phyloP scores from a whole-genome alignment of 2,329 filamentous ascomycete genomes.

The Clonostachys chloroleuca region DNA sequence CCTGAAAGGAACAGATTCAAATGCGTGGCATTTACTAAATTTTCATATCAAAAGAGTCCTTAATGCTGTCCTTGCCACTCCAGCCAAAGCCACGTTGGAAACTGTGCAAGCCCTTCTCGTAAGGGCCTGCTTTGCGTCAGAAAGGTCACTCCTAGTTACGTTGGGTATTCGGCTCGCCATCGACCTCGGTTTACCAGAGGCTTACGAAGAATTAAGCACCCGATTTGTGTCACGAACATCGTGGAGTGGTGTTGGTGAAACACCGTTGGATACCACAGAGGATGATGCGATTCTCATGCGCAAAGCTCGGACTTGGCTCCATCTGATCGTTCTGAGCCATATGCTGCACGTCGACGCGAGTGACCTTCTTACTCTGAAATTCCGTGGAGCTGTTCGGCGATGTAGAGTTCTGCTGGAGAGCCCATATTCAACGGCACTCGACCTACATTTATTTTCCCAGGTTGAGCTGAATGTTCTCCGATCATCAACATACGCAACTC shows the following conservation, averaged over 20 bases:
- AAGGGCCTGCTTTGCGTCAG: slow-evolving; percentile 46
- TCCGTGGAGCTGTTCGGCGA: slow-evolving; percentile 36
- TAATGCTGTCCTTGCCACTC: slow-evolving; percentile 22
- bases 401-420: slow-evolving; percentile 38
- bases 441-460: slow-evolving; percentile 47
- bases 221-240: slow-evolving; percentile 1
- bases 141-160: slow-evolving; percentile 42
- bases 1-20: slow-evolving; percentile 27
- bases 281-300: slow-evolving; percentile 24
- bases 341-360: slow-evolving; percentile 37
- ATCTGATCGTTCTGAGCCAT: slow-evolving; percentile 45
- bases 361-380: slow-evolving; percentile 14
- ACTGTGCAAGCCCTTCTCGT: slow-evolving; percentile 46
- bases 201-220: slow-evolving; percentile 30
- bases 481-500: slow-evolving; percentile 27
- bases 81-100: slow-evolving; percentile 29
- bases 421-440: slow-evolving; percentile 35
- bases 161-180: slow-evolving; percentile 45
- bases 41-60: slow-evolving; percentile 37
- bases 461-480: slow-evolving; percentile 30
- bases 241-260: slow-evolving; percentile 1
- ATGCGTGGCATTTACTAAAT: slow-evolving; percentile 33
- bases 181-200: slow-evolving; percentile 36
- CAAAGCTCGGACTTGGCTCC: slow-evolving; percentile 44
- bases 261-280: slow-evolving; percentile 11